A percentile compares a stretch with the other conserved stretches of the same genome.
Evolutionary conservation across 306 rosid genomes (phyloP).

Genomic region (Prunus armeniaca): DNA sequence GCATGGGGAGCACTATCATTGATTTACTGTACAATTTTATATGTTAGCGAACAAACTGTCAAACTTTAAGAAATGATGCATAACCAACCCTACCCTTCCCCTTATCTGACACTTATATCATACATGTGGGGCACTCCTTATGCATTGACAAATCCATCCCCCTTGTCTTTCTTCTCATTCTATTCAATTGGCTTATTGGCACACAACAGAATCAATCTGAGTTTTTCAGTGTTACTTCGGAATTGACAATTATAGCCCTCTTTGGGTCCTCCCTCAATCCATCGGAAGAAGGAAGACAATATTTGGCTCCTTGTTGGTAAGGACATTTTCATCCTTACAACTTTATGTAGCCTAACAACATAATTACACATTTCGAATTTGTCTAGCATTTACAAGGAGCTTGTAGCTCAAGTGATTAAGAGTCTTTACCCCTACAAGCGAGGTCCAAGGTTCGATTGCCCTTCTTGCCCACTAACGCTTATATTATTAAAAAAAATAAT

Average conservation of each 20-base stretch:
- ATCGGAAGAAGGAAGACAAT: too few relatives aligned
- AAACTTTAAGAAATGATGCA: slow-evolving; percentile 10
- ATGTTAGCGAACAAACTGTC: slow-evolving; percentile 4
- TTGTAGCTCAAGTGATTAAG: too few relatives aligned
- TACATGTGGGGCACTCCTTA: neutral
- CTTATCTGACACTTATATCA: slow-evolving; percentile 12
- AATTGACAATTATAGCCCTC: slow-evolving; percentile 21
- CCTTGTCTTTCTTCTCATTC: slow-evolving; percentile 12
- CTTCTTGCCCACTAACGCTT: too few relatives aligned
- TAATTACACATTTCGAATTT: too few relatives aligned
- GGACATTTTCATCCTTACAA: too few relatives aligned
- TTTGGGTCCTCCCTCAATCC: neutral
- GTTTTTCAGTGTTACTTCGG: neutral
- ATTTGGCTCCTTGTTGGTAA: too few relatives aligned
- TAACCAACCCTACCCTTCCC: slow-evolving; percentile 17
- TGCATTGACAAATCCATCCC: slow-evolving; percentile 30
- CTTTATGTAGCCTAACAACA: too few relatives aligned
- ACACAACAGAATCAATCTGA: slow-evolving; percentile 22
- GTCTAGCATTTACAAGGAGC: neutral
- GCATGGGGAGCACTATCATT: slow-evolving; percentile 31
- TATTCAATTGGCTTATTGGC: slow-evolving; percentile 10
- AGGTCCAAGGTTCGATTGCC: too few relatives aligned
- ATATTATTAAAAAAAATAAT: too few relatives aligned
- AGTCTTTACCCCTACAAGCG: too few relatives aligned
- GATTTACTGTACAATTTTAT: slow-evolving; percentile 5